Percentiles rank a stretch among this genome's conserved stretches.
These are phyloP conservation scores for Phytophthora boehmeriae DNA, from an alignment of 352 stramenopile species.

Conservation along the genomic window DNA sequence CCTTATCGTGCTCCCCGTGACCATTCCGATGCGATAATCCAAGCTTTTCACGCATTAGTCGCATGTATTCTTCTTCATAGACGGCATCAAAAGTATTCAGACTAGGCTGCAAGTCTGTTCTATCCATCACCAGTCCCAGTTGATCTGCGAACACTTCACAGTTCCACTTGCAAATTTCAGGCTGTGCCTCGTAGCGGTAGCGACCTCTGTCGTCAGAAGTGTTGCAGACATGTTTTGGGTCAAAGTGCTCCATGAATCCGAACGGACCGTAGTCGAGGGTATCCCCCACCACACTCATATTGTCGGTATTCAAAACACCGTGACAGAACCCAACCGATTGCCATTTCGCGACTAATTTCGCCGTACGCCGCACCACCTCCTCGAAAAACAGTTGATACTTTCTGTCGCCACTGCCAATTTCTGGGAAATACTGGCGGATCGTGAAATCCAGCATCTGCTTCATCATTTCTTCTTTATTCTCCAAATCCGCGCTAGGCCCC, in stretches of 20 bases:
- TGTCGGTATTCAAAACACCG: constrained; percentile 93
- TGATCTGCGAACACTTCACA: constrained; percentile 71
- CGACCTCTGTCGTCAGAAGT: constrained; percentile 79
- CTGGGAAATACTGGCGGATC: constrained; percentile 68
- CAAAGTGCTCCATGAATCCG: constrained; percentile 93
- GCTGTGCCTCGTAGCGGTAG: constrained; percentile 85
- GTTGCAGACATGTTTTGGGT: constrained; percentile 83
- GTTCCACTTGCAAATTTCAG: constrained; percentile 90
- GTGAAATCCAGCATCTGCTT: constrained; percentile 83
- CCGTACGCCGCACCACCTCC: constrained; percentile 76
- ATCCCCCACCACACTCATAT: constrained; percentile 91
- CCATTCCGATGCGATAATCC: constrained; percentile 43
- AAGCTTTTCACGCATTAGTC: constrained; percentile 71
- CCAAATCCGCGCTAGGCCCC: constrained; percentile 72
- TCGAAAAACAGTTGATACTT: constrained; percentile 63
- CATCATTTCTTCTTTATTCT: constrained; percentile 73
- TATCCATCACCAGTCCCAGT: constrained; percentile 48
- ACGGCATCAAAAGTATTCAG: constrained; percentile 45
- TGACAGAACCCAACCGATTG: constrained; percentile 91
- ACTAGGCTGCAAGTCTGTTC: constrained; percentile 31
- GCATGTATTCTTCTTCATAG: constrained; percentile 65
- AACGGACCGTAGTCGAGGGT: constrained; percentile 94
- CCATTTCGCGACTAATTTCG: constrained; percentile 83
- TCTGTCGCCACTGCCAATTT: constrained; percentile 30
- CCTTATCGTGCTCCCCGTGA: constrained; percentile 44